Percentiles rank a stretch among this genome's conserved stretches.
Evolutionary conservation across 148 eudicot species (phyloP).

Genomic region (Gaultheria prostrata): DNA sequence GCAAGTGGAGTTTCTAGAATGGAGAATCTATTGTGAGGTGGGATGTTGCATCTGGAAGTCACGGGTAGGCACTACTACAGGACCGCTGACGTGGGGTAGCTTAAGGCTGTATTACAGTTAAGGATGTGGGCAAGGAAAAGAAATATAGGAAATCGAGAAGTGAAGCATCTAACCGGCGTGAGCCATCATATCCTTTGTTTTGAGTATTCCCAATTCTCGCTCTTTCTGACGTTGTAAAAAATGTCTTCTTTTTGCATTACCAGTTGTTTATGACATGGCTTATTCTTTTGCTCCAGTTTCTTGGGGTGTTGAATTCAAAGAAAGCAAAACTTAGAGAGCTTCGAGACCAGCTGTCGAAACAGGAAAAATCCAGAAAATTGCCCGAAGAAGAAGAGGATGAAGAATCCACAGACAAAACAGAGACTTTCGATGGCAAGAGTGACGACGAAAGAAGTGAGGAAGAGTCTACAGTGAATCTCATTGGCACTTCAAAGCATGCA

Average conservation of each 20-base stretch:
- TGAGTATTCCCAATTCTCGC: neutral
- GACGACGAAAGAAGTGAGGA: conserved; percentile 38
- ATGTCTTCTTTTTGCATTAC: neutral
- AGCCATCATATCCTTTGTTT: neutral
- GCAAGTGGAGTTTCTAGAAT: neutral
- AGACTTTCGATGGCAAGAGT: conserved; percentile 44
- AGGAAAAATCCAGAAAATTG: conserved; percentile 33
- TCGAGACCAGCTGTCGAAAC: conserved; percentile 55
- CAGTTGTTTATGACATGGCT: conserved; percentile 3
- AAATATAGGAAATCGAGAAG: neutral
- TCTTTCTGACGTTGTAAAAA: neutral
- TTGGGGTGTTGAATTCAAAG: conserved; percentile 77
- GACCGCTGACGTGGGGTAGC: neutral
- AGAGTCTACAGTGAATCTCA: conserved; percentile 23
- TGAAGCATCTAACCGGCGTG: neutral
- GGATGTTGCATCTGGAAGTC: neutral
- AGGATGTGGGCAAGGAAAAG: neutral
- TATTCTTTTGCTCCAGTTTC: conserved; percentile 50
- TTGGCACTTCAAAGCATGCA: conserved; percentile 40
- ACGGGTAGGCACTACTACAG: neutral
- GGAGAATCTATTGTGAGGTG: neutral
- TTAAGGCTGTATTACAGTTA: neutral
- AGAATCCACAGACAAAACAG: conserved; percentile 66
- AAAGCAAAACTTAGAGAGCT: conserved; percentile 88
- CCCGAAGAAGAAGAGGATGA: conserved; percentile 61